A percentile compares a stretch with the other conserved stretches of the same genome.
phyloP scores from a whole-genome alignment of 352 stramenopile species.

The Thalassiosira hispida region DNA sequence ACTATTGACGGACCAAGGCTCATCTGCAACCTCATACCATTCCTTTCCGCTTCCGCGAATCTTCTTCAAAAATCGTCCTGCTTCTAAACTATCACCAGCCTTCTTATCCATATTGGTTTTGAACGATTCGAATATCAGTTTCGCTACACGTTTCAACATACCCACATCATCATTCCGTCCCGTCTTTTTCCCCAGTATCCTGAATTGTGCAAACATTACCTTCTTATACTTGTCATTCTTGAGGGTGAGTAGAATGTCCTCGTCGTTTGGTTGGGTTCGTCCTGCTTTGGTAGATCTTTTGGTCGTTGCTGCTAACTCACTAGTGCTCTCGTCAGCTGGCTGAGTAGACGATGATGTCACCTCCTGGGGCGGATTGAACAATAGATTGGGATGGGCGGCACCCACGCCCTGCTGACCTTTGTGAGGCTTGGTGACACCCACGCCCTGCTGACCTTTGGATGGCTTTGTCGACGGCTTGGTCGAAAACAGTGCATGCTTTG shows the following conservation, averaged over 20 bases:
- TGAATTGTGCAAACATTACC: not conserved
- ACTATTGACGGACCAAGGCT: not conserved
- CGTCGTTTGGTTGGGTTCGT: not conserved
- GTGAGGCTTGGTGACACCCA: not conserved
- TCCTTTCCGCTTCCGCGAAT: not conserved
- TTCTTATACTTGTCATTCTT: not conserved
- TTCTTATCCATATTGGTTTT: not conserved
- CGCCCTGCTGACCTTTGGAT: not conserved
- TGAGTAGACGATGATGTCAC: not conserved
- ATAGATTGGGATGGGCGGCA: slow-evolving; percentile 9
- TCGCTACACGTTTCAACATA: not conserved
- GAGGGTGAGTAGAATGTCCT: not conserved
- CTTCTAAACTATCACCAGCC: not conserved
- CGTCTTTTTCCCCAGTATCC: not conserved
- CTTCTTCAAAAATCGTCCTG: not conserved
- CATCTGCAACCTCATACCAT: not conserved
- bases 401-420: not conserved
- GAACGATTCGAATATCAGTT: not conserved
- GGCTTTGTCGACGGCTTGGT: not conserved
- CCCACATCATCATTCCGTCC: not conserved
- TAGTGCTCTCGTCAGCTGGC: not conserved
- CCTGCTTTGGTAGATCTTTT: not conserved
- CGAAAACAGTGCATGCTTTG: not conserved
- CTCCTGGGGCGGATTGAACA: slow-evolving; percentile 14
- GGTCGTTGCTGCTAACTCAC: not conserved